Conservation (phyloP, 2,329 filamentous ascomycete species). For the Aspergillus fischeri region DNA sequence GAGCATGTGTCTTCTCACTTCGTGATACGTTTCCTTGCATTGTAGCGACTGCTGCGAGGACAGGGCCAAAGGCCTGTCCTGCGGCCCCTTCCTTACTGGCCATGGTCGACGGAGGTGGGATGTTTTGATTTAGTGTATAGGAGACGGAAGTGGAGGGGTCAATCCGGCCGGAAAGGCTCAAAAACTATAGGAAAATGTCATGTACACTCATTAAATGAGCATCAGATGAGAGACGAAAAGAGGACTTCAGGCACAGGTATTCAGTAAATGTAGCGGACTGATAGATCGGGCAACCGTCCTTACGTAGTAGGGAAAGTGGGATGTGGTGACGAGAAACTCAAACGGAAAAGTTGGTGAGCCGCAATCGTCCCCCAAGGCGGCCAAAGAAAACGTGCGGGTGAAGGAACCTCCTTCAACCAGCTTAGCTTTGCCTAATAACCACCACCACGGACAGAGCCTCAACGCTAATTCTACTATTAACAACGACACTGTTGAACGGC, state of each 20-base stretch:
- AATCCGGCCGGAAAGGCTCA: conserved; percentile 23
- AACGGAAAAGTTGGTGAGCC: conserved; percentile 30
- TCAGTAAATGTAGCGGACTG: background rate
- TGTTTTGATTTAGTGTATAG: conserved; percentile 15
- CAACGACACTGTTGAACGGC: background rate
- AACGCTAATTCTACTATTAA: background rate
- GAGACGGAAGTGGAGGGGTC: conserved; percentile 18
- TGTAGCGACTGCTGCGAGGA: conserved; percentile 82
- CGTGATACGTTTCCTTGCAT: conserved; percentile 82
- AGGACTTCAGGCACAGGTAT: conserved; percentile 1
- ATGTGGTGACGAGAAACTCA: conserved; percentile 22
- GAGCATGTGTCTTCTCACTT: conserved; percentile 80
- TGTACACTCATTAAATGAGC: conserved; percentile 21
- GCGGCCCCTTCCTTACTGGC: conserved; percentile 58
- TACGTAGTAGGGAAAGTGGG: conserved; percentile 17
- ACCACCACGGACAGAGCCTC: conserved; percentile 1
- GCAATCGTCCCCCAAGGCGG: conserved; percentile 17
- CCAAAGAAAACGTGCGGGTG: conserved; percentile 7
- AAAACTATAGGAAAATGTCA: conserved; percentile 18
- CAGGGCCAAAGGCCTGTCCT: conserved; percentile 72
- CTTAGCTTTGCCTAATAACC: conserved; percentile 3
- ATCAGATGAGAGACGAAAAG: conserved; percentile 7
- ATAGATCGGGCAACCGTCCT: conserved; percentile 2
- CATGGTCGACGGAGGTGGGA: conserved; percentile 50
- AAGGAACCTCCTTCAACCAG: conserved; percentile 11